phyloP scores from a whole-genome alignment of 176 grass and related monocot genomes.

The Cenchrus americanus region DNA sequence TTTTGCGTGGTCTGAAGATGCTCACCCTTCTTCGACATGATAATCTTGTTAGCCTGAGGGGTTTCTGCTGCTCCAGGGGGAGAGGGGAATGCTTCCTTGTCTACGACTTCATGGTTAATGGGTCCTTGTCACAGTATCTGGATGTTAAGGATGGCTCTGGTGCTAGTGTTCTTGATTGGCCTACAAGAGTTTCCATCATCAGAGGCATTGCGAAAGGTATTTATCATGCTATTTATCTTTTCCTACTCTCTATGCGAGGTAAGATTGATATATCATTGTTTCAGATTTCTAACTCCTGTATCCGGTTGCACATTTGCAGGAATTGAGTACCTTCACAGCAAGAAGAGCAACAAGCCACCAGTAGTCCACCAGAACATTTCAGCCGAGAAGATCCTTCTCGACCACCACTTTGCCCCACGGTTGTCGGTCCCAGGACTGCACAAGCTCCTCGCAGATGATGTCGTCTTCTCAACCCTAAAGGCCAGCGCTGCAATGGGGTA shows the following conservation, averaged over 20 bases:
- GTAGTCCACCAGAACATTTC: slow-evolving; percentile 94
- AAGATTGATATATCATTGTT: neutral
- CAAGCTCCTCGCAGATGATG: slow-evolving; percentile 87
- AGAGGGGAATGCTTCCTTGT: slow-evolving; percentile 91
- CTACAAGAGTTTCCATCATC: slow-evolving; percentile 78
- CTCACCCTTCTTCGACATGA: slow-evolving; percentile 76
- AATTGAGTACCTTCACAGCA: slow-evolving; percentile 83
- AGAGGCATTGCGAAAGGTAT: slow-evolving; percentile 90
- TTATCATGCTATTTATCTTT: neutral
- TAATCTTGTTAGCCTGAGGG: slow-evolving; percentile 78
- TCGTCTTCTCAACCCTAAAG: slow-evolving; percentile 87
- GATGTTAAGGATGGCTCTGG: slow-evolving; percentile 48
- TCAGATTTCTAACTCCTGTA: neutral
- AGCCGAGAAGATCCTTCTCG: slow-evolving; percentile 80
- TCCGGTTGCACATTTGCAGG: slow-evolving; percentile 44
- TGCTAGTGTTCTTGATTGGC: slow-evolving; percentile 76
- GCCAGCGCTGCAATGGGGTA: slow-evolving; percentile 93
- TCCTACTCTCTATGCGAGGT: neutral
- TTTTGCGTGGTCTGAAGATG: slow-evolving; percentile 85
- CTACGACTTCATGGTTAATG: slow-evolving; percentile 83
- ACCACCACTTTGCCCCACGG: slow-evolving; percentile 63
- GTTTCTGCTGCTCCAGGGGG: slow-evolving; percentile 90
- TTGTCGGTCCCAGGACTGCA: slow-evolving; percentile 76
- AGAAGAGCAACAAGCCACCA: slow-evolving; percentile 66
- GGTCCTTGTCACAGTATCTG: slow-evolving; percentile 67